A percentile compares a stretch with the other conserved stretches of the same genome.
Conservation (phyloP, 441 rosid genomes). For the Sinapis alba region DNA sequence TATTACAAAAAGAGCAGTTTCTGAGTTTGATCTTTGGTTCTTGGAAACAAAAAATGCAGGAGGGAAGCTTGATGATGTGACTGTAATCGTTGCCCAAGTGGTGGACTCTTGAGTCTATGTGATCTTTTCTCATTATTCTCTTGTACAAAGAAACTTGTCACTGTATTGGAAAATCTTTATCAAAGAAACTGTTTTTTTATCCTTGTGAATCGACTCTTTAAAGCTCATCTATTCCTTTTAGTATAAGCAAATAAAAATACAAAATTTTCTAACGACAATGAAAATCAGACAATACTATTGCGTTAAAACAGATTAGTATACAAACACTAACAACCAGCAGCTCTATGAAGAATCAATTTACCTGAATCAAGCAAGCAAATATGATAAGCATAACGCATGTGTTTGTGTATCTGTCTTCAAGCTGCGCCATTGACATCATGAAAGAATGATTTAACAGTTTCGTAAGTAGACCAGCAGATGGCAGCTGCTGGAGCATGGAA, state of each 20-base stretch:
- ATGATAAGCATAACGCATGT: background rate
- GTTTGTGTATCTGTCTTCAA: slow-evolving; percentile 11
- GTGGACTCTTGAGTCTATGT: slow-evolving; percentile 36
- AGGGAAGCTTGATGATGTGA: slow-evolving; percentile 90
- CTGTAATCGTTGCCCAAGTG: slow-evolving; percentile 80
- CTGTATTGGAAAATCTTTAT: slow-evolving; percentile 1
- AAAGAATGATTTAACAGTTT: slow-evolving; percentile 73
- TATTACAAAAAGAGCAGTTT: slow-evolving; percentile 13
- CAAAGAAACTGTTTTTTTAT: background rate
- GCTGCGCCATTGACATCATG: slow-evolving; percentile 49
- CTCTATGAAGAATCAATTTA: slow-evolving; percentile 28
- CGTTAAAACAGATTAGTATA: slow-evolving; percentile 20
- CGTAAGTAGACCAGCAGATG: slow-evolving; percentile 96
- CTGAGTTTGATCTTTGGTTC: slow-evolving; percentile 7
- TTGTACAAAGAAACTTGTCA: slow-evolving; percentile 25
- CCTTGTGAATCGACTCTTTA: background rate
- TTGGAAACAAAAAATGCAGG: slow-evolving; percentile 46
- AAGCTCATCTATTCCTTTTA: slow-evolving; percentile 13
- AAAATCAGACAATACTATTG: slow-evolving; percentile 29
- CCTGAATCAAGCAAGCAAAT: slow-evolving; percentile 30
- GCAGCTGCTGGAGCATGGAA: slow-evolving; percentile 99
- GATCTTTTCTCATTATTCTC: slow-evolving; percentile 18
- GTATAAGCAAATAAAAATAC: slow-evolving; percentile 19
- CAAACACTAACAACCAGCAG: slow-evolving; percentile 22
- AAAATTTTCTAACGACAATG: slow-evolving; percentile 27